These are phyloP conservation scores for Melaleuca alternifolia DNA, from an alignment of 345 rosid genomes.

Conservation along the genomic window DNA sequence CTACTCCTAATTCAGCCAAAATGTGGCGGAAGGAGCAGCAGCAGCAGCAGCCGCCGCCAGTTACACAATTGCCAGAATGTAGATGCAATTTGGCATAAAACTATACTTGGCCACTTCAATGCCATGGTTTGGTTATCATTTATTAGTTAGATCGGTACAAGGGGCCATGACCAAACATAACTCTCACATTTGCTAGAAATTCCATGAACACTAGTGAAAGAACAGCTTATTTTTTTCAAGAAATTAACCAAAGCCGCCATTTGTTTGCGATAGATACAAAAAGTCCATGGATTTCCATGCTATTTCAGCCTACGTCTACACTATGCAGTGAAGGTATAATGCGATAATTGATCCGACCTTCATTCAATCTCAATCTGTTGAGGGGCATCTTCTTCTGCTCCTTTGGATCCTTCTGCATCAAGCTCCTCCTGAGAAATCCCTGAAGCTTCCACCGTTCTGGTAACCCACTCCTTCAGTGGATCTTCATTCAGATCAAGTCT, in stretches of 20 bases:
- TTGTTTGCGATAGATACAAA: not conserved
- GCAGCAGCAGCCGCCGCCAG: not conserved
- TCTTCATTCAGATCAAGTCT: conserved; percentile 64
- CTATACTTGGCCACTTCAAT: not conserved
- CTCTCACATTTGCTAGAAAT: not conserved
- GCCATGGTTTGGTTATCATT: not conserved
- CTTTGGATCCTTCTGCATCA: conserved; percentile 13
- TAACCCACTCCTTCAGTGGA: conserved; percentile 62
- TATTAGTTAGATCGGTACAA: not conserved
- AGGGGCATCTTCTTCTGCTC: conserved; percentile 30
- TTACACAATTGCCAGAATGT: not conserved
- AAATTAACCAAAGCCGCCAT: not conserved
- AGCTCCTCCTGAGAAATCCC: conserved; percentile 33
- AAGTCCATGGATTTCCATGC: not conserved
- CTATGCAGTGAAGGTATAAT: not conserved
- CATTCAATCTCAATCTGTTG: conserved; percentile 50
- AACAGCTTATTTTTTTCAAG: not conserved
- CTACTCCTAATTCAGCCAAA: not conserved
- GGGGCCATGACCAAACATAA: not conserved
- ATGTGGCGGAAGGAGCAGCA: not conserved
- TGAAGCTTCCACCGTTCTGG: conserved; percentile 47
- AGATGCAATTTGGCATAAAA: not conserved
- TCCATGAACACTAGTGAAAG: not conserved
- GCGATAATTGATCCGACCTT: not conserved
- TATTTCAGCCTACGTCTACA: not conserved